A percentile compares a stretch with the other conserved stretches of the same genome.
These are phyloP conservation scores for Eragrostis curvula DNA, from an alignment of 176 grass and related monocot genomes.

Conservation along the genomic window DNA sequence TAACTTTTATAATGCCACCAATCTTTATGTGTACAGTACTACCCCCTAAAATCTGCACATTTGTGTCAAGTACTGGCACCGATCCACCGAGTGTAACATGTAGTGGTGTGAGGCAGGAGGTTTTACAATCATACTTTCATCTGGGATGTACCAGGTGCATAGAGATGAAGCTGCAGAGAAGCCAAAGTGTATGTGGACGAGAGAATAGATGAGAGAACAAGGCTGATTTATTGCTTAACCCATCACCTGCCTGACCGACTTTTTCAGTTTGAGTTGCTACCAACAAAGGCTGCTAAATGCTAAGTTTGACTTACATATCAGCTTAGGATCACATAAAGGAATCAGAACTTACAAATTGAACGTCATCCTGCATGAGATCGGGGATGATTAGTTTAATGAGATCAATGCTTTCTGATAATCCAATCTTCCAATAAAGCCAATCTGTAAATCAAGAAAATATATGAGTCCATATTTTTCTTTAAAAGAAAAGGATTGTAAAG, in stretches of 20 bases:
- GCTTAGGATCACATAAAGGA: constrained; percentile 6
- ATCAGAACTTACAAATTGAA: constrained; percentile 78
- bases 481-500: constrained; percentile 4
- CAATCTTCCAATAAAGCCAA: constrained; percentile 99
- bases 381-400: constrained; percentile 72
- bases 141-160: not conserved
- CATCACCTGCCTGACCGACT: not conserved
- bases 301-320: not conserved
- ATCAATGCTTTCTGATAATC: constrained; percentile 98
- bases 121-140: not conserved
- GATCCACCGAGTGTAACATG: not conserved
- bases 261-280: not conserved
- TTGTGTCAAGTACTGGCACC: not conserved
- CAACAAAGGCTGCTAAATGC: not conserved
- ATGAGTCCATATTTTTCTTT: constrained; percentile 25
- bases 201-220: too few relatives aligned
- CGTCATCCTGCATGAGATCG: constrained; percentile 69
- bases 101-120: not conserved
- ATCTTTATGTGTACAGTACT: not conserved
- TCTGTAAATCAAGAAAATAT: constrained; percentile 60
- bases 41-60: not conserved
- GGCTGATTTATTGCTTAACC: too few relatives aligned
- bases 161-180: too few relatives aligned
- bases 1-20: not conserved
- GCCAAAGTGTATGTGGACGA: too few relatives aligned